Evolutionary conservation across 306 rosid genomes (phyloP), one percentile per base, ranked within the genome.

Genomic region (Styphnolobium japonicum): DNA sequence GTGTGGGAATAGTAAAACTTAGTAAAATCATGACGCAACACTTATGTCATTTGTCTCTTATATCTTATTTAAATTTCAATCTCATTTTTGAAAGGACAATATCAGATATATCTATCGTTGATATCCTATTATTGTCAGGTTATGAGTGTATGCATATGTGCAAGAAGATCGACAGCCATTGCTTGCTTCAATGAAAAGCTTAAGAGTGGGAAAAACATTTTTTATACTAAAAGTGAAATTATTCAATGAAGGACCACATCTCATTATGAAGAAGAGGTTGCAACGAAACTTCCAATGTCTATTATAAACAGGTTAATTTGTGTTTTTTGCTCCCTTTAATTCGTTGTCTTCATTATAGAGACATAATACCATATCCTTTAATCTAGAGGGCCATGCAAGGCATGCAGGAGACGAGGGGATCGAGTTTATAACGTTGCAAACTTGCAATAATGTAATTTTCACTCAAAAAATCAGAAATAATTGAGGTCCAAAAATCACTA

Each of bases 331-430:
- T 27, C 21, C 23, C 0, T 58, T 79, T 46, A n/a, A n/a, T n/a
- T 12, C 21, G 0, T 69, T 69, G 82, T 79, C 83, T 70, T 79
- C 83, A 60, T 15, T 46, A 6, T 36, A 25, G 22, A 52, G 56
- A 2, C 18, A 22, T 34, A 21, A 34, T 31, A 11, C 10, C 25
- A 40, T 15, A 7, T 57, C 6, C 42, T 58, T 42, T 40, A 21
- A 23, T 27, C 11, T 67, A 0, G 6, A 51, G 16, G 6, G 22
- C 29, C 66, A 37, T 51, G 66, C 73, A 51, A 19, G 51, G 2
- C 61, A 43, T 76, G 55, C 66, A 49, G 29, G 14, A 60, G 45
- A 8, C 3, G 2, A 14, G 46, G n/a, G 18, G 22, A 6, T 75
- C 45, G 0, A 61, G 9, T 75, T 43, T 12, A 29, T 31, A 6